Conservation (phyloP, 768 basidiomycete genomes). For the Hysterangium stoloniferum region DNA sequence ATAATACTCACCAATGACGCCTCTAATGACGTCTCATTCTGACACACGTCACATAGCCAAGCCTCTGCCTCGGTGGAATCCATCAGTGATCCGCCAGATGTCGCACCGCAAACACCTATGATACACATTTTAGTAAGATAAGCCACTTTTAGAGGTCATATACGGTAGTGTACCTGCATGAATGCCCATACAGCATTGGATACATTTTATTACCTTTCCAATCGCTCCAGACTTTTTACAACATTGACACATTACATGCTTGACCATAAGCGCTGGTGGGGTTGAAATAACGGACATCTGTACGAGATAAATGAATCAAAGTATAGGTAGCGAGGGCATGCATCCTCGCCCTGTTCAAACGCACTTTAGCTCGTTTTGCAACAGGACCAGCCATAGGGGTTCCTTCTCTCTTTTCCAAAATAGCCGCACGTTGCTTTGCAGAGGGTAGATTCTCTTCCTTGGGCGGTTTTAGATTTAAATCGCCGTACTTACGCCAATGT, state of each 20-base stretch:
- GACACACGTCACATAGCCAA: conserved; percentile 86
- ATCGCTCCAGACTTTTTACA: conserved; percentile 70
- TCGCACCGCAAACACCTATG: conserved; percentile 59
- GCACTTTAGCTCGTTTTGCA: conserved; percentile 61
- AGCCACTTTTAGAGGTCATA: background rate
- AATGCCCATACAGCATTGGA: conserved; percentile 66
- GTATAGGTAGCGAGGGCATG: background rate
- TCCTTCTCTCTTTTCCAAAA: conserved; percentile 52
- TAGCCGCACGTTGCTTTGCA: conserved; percentile 25
- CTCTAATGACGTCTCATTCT: conserved; percentile 75
- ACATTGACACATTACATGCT: conserved; percentile 64
- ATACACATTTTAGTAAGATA: background rate
- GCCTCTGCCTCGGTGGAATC: conserved; percentile 56
- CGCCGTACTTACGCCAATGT: conserved; percentile 91
- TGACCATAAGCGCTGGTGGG: conserved; percentile 48
- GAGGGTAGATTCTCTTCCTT: conserved; percentile 50
- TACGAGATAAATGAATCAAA: too few species aligned
- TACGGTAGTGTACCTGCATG: conserved; percentile 78
- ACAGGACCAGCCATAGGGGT: conserved; percentile 41
- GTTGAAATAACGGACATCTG: conserved; percentile 36
- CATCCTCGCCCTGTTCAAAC: conserved; percentile 10
- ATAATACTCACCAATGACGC: conserved; percentile 59
- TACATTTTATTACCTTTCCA: conserved; percentile 76
- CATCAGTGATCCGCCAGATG: conserved; percentile 25
- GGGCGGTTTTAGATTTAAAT: conserved; percentile 66